A percentile compares a stretch with the other conserved stretches of the same genome.
phyloP scores from a whole-genome alignment of 345 rosid genomes.

The Raphanus sativus region DNA sequence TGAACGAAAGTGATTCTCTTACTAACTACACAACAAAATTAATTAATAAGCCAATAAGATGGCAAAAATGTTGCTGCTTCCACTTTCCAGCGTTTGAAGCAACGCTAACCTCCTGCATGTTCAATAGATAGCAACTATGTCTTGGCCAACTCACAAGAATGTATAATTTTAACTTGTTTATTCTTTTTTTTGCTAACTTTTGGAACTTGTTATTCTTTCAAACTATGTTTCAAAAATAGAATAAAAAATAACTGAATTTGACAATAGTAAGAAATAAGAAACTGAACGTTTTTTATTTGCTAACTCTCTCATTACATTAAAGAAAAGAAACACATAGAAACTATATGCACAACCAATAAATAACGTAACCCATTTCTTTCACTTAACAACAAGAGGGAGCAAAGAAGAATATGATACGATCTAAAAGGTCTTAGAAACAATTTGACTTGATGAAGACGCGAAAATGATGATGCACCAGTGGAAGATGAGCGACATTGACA shows the following conservation, averaged over 20 bases:
- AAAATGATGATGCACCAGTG: constrained; percentile 42
- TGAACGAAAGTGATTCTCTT: constrained; percentile 28
- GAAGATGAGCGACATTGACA: constrained; percentile 47
- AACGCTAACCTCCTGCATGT: constrained; percentile 13
- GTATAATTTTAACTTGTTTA: not conserved
- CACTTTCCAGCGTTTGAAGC: constrained; percentile 33
- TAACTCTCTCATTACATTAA: not conserved
- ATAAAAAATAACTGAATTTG: too few species aligned
- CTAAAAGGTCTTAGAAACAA: constrained; percentile 24
- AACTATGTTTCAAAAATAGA: not conserved
- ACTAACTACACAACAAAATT: constrained; percentile 6
- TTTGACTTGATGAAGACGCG: constrained; percentile 29
- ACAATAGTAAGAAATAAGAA: not conserved
- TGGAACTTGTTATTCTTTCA: not conserved
- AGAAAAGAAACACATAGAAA: not conserved
- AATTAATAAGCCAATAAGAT: constrained; percentile 3
- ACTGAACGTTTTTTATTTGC: not conserved
- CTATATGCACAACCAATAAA: not conserved
- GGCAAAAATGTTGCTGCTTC: not conserved
- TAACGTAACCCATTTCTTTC: not conserved
- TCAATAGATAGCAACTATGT: not conserved
- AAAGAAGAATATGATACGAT: not conserved
- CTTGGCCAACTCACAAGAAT: constrained; percentile 19
- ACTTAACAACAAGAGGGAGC: not conserved
- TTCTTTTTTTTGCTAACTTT: too few species aligned